Conservation (phyloP, 306 rosid genomes). For the Luffa acutangula region DNA sequence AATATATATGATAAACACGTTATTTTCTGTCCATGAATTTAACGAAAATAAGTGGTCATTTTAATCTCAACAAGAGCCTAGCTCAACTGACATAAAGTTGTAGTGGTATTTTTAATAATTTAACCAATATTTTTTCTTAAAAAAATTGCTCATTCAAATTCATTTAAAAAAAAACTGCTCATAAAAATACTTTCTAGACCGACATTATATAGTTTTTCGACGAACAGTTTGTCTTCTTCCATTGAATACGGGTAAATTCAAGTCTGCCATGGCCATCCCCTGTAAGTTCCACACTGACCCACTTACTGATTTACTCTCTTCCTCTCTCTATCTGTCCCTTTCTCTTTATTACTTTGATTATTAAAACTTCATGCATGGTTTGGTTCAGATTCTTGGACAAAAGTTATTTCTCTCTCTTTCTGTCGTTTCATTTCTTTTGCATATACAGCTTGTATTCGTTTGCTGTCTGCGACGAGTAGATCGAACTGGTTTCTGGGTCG, state of each 20-base stretch:
- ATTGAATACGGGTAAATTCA: neutral
- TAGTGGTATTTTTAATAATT: too few species aligned
- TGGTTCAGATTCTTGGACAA: conserved; percentile 5
- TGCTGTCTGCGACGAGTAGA: neutral
- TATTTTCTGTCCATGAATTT: too few species aligned
- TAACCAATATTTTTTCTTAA: too few species aligned
- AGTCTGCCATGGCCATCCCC: neutral
- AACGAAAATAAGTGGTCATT: too few species aligned
- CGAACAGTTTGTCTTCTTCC: neutral
- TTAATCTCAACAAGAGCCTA: too few species aligned
- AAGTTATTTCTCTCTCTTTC: neutral
- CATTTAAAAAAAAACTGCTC: neutral
- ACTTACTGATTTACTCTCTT: neutral
- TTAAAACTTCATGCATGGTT: conserved; percentile 4
- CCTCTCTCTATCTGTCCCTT: neutral
- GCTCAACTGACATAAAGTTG: too few species aligned
- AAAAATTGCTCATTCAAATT: too few species aligned
- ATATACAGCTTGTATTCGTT: neutral
- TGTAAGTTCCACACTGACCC: neutral
- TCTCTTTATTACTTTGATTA: neutral
- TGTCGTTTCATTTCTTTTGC: neutral
- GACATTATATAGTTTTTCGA: neutral
- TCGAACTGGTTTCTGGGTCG: neutral
- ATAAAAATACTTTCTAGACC: neutral
- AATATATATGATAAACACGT: too few species aligned